phyloP scores from a whole-genome alignment of 331 rosid genomes.

The Prunus yedoensis region DNA sequence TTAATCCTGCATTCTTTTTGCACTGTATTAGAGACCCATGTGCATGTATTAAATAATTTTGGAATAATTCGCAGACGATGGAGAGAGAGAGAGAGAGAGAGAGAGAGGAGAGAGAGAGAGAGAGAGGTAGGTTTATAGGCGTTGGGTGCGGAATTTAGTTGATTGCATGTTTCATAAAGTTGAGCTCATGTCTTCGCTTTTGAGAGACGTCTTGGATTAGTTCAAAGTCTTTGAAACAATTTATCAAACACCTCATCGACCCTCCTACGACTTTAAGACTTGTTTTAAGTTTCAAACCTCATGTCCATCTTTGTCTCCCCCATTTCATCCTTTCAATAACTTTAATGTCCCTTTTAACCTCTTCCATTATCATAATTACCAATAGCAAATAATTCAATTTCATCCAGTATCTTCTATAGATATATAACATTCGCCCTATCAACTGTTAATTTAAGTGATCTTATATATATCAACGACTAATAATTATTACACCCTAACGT shows the following conservation, averaged over 20 bases:
- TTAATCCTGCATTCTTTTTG: background rate
- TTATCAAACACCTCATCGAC: constrained; percentile 1
- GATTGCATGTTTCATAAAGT: constrained; percentile 29
- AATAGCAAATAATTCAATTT: background rate
- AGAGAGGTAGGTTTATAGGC: constrained; percentile 2
- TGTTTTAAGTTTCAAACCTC: constrained; percentile 6
- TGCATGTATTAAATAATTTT: background rate
- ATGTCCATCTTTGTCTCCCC: constrained; percentile 15
- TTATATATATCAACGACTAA: too few species aligned
- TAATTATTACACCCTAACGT: too few species aligned
- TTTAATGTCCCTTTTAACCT: background rate
- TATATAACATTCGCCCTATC: too few species aligned
- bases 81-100: too few species aligned
- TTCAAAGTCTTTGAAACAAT: constrained; percentile 17
- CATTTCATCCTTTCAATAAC: background rate
- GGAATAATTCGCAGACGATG: background rate
- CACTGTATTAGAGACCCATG: constrained; percentile 1
- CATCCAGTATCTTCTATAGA: too few species aligned
- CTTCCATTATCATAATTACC: background rate
- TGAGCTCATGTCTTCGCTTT: constrained; percentile 22
- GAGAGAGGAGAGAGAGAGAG: background rate
- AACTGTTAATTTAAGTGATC: too few species aligned
- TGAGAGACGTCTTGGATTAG: constrained; percentile 16
- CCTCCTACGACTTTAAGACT: constrained; percentile 5
- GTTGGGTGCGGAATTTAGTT: constrained; percentile 22